These are phyloP conservation scores for Puccinia coronata DNA, from an alignment of 1,284 basidiomycete species.

Conservation along the genomic window DNA sequence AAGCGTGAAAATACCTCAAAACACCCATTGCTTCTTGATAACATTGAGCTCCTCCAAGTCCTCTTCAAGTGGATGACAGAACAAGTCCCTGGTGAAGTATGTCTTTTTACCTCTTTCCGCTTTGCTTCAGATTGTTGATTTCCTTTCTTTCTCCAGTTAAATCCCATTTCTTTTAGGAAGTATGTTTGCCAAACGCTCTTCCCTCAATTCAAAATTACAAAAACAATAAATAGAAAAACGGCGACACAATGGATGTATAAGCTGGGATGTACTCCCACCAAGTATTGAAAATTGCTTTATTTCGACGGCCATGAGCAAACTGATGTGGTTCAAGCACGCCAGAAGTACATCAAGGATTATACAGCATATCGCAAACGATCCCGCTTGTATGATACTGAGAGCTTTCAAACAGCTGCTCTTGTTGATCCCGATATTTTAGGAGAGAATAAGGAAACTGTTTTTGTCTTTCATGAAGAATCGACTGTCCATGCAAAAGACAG, in stretches of 20 bases:
- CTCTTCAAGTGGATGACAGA: conserved; percentile 9
- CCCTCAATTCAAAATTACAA: neutral
- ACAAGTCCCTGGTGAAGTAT: conserved; percentile 19
- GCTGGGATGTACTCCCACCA: conserved; percentile 9
- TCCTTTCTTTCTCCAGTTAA: conserved; percentile 16
- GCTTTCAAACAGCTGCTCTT: neutral
- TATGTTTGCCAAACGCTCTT: neutral
- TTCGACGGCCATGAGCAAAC: conserved; percentile 3
- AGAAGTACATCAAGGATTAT: conserved; percentile 24
- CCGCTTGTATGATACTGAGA: neutral
- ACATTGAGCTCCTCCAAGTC: neutral
- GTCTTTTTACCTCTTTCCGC: neutral
- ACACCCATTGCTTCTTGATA: neutral
- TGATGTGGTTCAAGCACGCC: conserved; percentile 2
- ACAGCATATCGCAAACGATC: neutral
- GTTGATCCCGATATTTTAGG: conserved; percentile 15
- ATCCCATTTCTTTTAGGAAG: neutral
- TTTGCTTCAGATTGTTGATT: neutral
- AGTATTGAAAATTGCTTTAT: too few relatives aligned
- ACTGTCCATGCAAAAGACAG: neutral
- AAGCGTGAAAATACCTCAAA: neutral
- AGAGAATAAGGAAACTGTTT: conserved; percentile 4
- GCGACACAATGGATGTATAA: neutral
- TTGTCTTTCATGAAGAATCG: conserved; percentile 11
- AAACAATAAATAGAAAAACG: neutral